Evolutionary conservation across 148 eudicot genomes (phyloP), one percentile per base, ranked within the genome.

Genomic region (Rhododendron griersonianum): DNA sequence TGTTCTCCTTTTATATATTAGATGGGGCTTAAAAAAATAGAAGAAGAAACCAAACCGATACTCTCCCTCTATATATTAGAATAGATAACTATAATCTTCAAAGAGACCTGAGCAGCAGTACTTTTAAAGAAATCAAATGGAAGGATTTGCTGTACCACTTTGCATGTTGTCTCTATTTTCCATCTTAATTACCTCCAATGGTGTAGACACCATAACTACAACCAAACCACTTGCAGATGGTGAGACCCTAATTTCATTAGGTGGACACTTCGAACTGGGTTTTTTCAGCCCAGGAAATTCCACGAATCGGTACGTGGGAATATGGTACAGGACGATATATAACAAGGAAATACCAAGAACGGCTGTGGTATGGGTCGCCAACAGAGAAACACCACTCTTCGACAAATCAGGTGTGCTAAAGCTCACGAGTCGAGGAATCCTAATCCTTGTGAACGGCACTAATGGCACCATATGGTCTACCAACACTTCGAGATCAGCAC

Each of bases 281-380:
- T 77, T 77, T 41, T 77, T 77, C 80, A 41, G 80, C 28, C 80
- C 80, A 0, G 50, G 50, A 10, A 41, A 0, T 41, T 77, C 80
- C 25, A 39, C 9, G 51, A 77, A 77, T 1, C 48, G 50, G 5
- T 77, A 77, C 15, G n/a, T 41, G 80, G 80, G 80, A 77, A 77
- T 88, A 51, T 86, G 88, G 90, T 88, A 82, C 86, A 85, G 78
- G 30, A 73, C 53, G 3, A 5, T 69, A 82, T 59, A 59, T 59
- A 19, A 19, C 84, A 85, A 83, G 30, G 83, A 67, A 6, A n/a
- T 53, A 82, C 0, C 82, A 15, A 59, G 13, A 30, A 9, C 23
- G 25, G 82, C 85, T 0, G 75, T 53, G 25, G 87, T 88, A 37
- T 88, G 90, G 90, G 83, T 88, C 83, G 88, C 90, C 61, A 88